Base-by-base conservation (phyloP, 345 rosid genomes). In the Stellera chamaejasme region DNA sequence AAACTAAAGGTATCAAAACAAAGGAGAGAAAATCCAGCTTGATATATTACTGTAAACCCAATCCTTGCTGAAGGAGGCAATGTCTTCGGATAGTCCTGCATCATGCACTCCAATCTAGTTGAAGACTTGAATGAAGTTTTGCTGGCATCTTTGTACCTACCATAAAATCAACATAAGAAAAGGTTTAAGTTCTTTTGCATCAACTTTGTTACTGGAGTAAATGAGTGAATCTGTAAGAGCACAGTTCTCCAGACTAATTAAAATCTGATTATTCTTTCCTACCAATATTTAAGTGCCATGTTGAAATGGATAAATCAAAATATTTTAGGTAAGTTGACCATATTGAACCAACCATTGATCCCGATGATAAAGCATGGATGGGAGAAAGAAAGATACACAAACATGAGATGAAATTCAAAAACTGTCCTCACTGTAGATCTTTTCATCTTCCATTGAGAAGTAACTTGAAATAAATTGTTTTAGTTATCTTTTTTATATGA, bases 1-100 rank as follows among this genome's bases (percentile, higher is more conserved):
- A 47, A 15, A 15, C 14, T 36, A 56, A 44, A 48, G 23, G 12
- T 27, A 6, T 55, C n/a, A 44, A 32, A 32, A 5, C 6, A 12
- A 59, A 50, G 42, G 19, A 60, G 43, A 48, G 28, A 56, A 55
- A 64, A 27, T 49, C 27, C 43, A 14, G 5, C 14, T 32, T 32
- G 49, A 48, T 39, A 55, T 48, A 50, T 78, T 82, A 92, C 99
- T 73, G 96, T 85, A 71, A 88, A 92, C 61, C 98, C 98, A 70
- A 89, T 94, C 50, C 82, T 65, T 64, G 96, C 85, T 15, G 96
- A 58, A 48, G 97, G 82, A 48, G 97, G 88, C 69, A 93, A 64
- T 51, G 99, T 93, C 70, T 89, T 89, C 48, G 96, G 96, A 74
- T 93, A 89, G 69, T 93, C 97, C 77, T 89, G 99, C 99, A 93